phyloP scores from a whole-genome alignment of 768 basidiomycete species.

The Auricularia sp. region DNA sequence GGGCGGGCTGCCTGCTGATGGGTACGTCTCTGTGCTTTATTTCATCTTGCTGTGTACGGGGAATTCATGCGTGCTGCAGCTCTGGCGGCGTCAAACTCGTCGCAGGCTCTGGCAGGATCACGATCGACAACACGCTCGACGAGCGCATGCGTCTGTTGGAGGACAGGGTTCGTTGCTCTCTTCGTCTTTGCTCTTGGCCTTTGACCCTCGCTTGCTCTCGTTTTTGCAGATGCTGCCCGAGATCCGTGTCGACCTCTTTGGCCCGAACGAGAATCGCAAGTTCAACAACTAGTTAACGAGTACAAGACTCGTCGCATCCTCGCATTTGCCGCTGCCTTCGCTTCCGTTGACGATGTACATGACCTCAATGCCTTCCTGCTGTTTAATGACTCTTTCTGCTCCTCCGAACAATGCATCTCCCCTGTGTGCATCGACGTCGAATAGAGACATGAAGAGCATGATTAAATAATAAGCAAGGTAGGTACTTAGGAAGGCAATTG shows the following conservation, averaged over 20 bases:
- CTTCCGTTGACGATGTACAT: too few relatives aligned
- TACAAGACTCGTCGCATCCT: not conserved
- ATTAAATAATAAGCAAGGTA: too few relatives aligned
- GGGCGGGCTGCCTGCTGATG: conserved; percentile 52
- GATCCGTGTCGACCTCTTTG: conserved; percentile 82
- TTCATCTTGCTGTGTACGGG: too few relatives aligned
- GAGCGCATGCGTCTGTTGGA: conserved; percentile 83
- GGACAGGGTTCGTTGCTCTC: conserved; percentile 50
- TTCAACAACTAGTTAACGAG: conserved; percentile 43
- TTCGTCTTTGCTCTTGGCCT: not conserved
- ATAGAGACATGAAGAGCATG: too few relatives aligned
- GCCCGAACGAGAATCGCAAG: conserved; percentile 82
- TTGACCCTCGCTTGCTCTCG: not conserved
- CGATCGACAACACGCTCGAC: conserved; percentile 89
- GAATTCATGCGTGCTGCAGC: conserved; percentile 15
- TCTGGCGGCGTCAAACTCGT: conserved; percentile 78
- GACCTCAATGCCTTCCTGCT: too few relatives aligned
- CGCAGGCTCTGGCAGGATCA: conserved; percentile 67
- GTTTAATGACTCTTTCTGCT: too few relatives aligned
- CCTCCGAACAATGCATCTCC: too few relatives aligned
- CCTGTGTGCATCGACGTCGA: too few relatives aligned
- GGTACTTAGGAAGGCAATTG: too few relatives aligned
- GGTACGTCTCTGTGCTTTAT: too few relatives aligned
- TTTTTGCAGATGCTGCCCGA: conserved; percentile 81
- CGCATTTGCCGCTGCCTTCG: not conserved